A percentile compares a stretch with the other conserved stretches of the same genome.
Conservation (phyloP, 2,329 filamentous ascomycete species). For the Hypocrella siamensis region DNA sequence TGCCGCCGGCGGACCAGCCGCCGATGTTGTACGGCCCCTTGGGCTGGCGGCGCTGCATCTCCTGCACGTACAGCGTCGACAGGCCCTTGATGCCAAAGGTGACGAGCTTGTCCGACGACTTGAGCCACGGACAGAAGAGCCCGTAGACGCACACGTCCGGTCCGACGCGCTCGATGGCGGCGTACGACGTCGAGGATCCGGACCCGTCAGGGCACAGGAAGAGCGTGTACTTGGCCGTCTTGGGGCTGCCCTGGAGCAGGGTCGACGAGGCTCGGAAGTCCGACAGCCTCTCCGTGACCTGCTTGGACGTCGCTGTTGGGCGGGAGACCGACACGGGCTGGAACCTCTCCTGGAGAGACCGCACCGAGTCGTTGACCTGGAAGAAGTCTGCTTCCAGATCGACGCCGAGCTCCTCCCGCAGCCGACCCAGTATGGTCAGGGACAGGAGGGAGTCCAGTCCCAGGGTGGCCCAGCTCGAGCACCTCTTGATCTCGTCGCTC, state of each 20-base stretch:
- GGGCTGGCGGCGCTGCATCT: not conserved
- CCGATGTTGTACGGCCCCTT: slow-evolving; percentile 23
- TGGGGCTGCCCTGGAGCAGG: not conserved
- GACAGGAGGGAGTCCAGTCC: too few species aligned
- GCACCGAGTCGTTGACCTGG: too few species aligned
- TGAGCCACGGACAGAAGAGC: slow-evolving; percentile 47
- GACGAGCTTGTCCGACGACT: slow-evolving; percentile 11
- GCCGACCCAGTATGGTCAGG: too few species aligned
- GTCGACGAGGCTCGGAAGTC: not conserved
- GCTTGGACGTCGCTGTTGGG: not conserved
- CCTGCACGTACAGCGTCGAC: too few species aligned
- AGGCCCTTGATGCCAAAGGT: too few species aligned
- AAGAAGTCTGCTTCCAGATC: too few species aligned
- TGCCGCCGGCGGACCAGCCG: slow-evolving; percentile 66
- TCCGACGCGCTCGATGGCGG: slow-evolving; percentile 19
- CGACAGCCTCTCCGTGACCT: not conserved
- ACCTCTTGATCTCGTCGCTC: too few species aligned
- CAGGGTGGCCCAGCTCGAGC: too few species aligned
- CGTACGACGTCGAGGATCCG: slow-evolving; percentile 1
- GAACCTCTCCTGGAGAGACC: too few species aligned
- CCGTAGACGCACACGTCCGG: slow-evolving; percentile 32
- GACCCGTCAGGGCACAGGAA: slow-evolving; percentile 1
- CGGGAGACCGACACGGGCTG: not conserved
- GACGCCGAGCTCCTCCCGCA: too few species aligned
- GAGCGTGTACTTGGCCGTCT: not conserved